Evolutionary conservation across 2,329 filamentous ascomycete species (phyloP).

Genomic region (Mycogone perniciosa): DNA sequence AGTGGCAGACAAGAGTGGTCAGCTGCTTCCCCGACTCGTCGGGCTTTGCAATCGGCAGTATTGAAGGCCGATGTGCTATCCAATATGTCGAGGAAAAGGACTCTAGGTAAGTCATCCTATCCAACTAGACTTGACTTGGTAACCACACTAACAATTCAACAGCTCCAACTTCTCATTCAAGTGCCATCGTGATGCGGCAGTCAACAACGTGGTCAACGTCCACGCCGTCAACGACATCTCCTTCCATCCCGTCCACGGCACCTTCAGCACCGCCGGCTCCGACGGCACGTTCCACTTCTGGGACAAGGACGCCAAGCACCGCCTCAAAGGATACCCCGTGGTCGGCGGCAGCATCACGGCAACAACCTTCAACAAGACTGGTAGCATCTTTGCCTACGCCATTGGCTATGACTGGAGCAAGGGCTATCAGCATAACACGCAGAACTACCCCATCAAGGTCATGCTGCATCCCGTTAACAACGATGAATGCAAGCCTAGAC

Average conservation of each 20-base stretch:
- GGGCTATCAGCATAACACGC: slow-evolving; percentile 79
- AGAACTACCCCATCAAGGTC: slow-evolving; percentile 68
- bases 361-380: slow-evolving; percentile 84
- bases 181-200: slow-evolving; percentile 81
- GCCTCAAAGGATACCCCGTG: slow-evolving; percentile 79
- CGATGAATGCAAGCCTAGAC: slow-evolving; percentile 58
- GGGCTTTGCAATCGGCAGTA: slow-evolving; percentile 91
- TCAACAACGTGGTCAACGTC: slow-evolving; percentile 75
- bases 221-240: slow-evolving; percentile 96
- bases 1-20: slow-evolving; percentile 95
- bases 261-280: slow-evolving; percentile 93
- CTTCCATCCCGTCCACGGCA: slow-evolving; percentile 93
- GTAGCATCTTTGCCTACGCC: slow-evolving; percentile 80
- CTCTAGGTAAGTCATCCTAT: slow-evolving; percentile 45
- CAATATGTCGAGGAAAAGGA: slow-evolving; percentile 99
- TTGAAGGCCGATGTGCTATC: slow-evolving; percentile 94
- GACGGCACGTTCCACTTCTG: slow-evolving; percentile 97
- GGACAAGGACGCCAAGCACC: slow-evolving; percentile 88
- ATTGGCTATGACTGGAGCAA: slow-evolving; percentile 98
- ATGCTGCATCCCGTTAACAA: slow-evolving; percentile 71
- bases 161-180: slow-evolving; percentile 98
- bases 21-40: slow-evolving; percentile 90
- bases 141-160: not conserved
- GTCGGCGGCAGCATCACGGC: slow-evolving; percentile 83
- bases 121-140: not conserved